phyloP scores from a whole-genome alignment of 169 alveolate genomes.

The Eimeria zaria region DNA sequence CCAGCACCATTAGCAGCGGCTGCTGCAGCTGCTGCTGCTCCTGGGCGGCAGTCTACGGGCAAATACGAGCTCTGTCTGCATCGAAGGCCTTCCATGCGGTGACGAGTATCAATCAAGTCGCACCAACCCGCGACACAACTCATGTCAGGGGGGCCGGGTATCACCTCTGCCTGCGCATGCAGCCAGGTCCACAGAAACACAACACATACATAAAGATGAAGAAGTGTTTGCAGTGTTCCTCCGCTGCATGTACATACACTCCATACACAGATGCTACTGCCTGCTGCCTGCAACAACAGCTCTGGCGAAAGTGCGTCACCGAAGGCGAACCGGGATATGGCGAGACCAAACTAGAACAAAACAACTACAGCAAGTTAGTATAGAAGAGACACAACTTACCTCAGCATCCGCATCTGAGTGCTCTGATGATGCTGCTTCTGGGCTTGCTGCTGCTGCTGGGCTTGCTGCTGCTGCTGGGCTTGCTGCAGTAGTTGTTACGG shows the following conservation, averaged over 20 bases:
- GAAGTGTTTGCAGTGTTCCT: background rate
- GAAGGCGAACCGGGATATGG: no score
- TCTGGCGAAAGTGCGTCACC: background rate
- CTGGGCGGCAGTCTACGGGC: conserved; percentile 61
- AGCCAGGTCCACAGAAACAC: no score
- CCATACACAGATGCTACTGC: background rate
- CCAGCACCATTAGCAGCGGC: background rate
- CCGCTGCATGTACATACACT: background rate
- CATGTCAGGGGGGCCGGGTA: conserved; percentile 77
- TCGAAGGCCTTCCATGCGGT: conserved; percentile 81
- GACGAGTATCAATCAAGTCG: conserved; percentile 79
- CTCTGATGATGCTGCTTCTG: background rate
- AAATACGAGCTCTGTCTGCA: conserved; percentile 81
- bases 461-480: conserved; percentile 10
- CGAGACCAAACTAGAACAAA: no score
- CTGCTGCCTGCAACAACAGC: background rate
- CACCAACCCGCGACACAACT: conserved; percentile 79
- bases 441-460: background rate
- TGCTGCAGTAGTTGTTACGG: background rate
- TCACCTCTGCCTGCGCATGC: conserved; percentile 68
- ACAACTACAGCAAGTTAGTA: no score
- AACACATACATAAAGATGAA: background rate
- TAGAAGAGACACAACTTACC: background rate
- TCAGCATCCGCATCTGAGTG: background rate
- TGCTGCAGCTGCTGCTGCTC: background rate